phyloP scores from a whole-genome alignment of 176 grass and related monocot genomes.

The Aegilops umbellulata region DNA sequence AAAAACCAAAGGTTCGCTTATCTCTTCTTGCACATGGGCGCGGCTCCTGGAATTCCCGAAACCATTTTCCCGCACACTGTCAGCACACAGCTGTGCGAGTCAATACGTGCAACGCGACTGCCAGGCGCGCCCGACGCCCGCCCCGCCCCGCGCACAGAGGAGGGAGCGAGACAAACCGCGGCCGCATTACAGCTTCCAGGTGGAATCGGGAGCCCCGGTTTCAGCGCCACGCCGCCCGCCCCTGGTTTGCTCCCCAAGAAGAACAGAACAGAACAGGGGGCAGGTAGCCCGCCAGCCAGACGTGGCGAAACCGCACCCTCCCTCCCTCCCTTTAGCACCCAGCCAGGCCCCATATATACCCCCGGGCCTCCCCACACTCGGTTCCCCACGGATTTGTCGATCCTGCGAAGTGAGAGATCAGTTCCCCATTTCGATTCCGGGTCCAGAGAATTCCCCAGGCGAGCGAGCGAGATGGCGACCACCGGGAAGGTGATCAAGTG shows the following conservation, averaged over 20 bases:
- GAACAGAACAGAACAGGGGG: neutral
- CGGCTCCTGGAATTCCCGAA: neutral
- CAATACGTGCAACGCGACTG: neutral
- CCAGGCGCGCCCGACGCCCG: neutral
- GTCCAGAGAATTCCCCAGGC: neutral
- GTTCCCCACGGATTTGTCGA: neutral
- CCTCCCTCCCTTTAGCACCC: neutral
- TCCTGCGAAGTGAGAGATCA: neutral
- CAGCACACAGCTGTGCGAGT: neutral
- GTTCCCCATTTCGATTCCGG: neutral
- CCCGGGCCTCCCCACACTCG: neutral
- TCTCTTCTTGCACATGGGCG: neutral
- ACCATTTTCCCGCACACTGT: neutral
- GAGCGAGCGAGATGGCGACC: conserved; percentile 42
- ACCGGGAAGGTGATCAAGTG: conserved; percentile 79
- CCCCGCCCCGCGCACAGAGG: too few species aligned
- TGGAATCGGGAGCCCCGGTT: conserved; percentile 28
- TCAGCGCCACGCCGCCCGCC: conserved; percentile 25
- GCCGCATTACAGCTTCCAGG: conserved; percentile 15
- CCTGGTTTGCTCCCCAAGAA: conserved; percentile 38
- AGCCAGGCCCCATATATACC: conserved; percentile 23
- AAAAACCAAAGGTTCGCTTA: too few species aligned
- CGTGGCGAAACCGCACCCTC: conserved; percentile 22
- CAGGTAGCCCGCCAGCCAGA: too few species aligned
- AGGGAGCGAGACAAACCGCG: conserved; percentile 16